These are phyloP conservation scores for Penicillium hesseltinei DNA, from an alignment of 2,329 filamentous ascomycete genomes.

Conservation along the genomic window DNA sequence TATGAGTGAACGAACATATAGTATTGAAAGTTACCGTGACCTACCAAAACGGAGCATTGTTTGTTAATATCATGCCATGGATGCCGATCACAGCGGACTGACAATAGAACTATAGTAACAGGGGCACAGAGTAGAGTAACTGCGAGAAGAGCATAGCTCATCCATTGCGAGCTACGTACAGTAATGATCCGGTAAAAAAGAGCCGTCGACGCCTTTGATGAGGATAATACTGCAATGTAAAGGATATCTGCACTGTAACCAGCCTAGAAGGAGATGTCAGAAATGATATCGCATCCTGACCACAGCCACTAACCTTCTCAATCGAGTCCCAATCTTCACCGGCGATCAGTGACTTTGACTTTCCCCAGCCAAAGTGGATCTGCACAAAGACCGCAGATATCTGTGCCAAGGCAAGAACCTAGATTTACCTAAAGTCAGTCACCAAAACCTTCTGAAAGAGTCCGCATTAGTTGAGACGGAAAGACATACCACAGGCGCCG, in stretches of 20 bases:
- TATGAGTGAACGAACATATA: background rate
- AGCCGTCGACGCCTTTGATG: conserved; percentile 45
- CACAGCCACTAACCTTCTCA: conserved; percentile 34
- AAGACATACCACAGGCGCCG: conserved; percentile 30
- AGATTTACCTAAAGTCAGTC: background rate
- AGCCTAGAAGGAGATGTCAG: conserved; percentile 23
- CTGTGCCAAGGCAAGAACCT: conserved; percentile 40
- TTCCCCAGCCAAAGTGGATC: conserved; percentile 43
- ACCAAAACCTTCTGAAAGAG: background rate
- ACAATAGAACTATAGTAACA: conserved; percentile 37
- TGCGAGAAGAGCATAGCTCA: conserved; percentile 27
- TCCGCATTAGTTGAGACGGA: background rate
- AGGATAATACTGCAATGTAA: conserved; percentile 40
- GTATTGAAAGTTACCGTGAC: background rate
- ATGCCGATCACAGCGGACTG: conserved; percentile 35
- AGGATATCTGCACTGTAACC: conserved; percentile 43
- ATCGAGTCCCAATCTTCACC: conserved; percentile 18
- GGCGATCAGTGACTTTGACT: conserved; percentile 27
- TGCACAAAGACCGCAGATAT: conserved; percentile 39
- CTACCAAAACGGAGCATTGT: conserved; percentile 35
- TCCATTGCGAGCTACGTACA: conserved; percentile 10
- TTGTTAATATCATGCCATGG: conserved; percentile 37
- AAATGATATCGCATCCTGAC: background rate
- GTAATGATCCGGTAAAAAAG: conserved; percentile 32
- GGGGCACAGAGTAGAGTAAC: conserved; percentile 33